These are phyloP conservation scores for Cyclotella kingstonii DNA, from an alignment of 108 stramenopile species.

Conservation along the genomic window DNA sequence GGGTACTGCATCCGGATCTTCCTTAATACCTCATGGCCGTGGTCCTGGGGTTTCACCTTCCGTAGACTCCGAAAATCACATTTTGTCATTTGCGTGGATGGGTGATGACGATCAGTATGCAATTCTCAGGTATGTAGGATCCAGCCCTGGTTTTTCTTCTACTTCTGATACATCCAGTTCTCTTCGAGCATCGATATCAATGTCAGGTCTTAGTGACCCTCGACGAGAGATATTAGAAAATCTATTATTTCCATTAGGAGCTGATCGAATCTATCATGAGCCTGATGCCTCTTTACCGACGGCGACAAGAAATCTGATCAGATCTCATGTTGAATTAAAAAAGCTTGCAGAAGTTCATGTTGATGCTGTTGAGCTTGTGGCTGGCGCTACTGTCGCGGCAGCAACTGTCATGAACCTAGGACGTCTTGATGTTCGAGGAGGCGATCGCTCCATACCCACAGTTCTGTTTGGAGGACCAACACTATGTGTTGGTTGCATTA, in stretches of 20 bases:
- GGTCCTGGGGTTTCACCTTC: slow-evolving; percentile 46
- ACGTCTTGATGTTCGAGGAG: slow-evolving; percentile 60
- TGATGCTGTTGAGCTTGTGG: slow-evolving; percentile 53
- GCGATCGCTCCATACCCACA: slow-evolving; percentile 63
- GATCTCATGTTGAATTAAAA: slow-evolving; percentile 60
- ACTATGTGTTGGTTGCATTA: slow-evolving; percentile 58
- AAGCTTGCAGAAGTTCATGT: slow-evolving; percentile 50
- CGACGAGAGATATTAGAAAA: neutral
- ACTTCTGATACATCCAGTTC: neutral
- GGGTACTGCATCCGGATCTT: neutral
- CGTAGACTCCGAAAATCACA: slow-evolving; percentile 61
- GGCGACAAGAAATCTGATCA: slow-evolving; percentile 16
- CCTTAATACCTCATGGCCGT: slow-evolving; percentile 38
- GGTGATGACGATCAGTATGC: slow-evolving; percentile 78
- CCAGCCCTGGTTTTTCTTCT: neutral
- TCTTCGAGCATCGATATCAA: neutral
- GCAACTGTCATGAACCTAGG: slow-evolving; percentile 62
- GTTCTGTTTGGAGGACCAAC: slow-evolving; percentile 80
- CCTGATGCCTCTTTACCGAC: slow-evolving; percentile 23
- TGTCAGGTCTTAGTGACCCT: neutral
- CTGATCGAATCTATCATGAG: slow-evolving; percentile 17
- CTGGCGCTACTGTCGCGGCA: slow-evolving; percentile 45
- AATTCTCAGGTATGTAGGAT: slow-evolving; percentile 19
- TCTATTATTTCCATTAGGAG: neutral
- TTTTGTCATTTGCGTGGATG: slow-evolving; percentile 79